These are phyloP conservation scores for Astraeus odoratus DNA, from an alignment of 768 basidiomycete genomes.

Conservation along the genomic window DNA sequence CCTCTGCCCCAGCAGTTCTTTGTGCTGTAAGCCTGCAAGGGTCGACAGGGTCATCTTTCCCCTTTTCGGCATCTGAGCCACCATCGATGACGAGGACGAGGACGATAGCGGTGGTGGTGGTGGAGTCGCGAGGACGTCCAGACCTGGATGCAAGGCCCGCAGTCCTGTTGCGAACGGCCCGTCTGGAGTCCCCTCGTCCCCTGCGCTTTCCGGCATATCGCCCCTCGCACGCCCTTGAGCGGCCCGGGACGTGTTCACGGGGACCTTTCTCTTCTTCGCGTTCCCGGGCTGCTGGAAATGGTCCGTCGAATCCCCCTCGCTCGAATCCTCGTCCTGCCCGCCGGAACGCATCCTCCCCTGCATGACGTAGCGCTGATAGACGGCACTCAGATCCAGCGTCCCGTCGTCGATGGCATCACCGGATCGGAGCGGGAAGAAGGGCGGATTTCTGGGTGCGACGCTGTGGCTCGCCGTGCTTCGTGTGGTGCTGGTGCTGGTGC, in stretches of 20 bases:
- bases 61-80: constrained; percentile 18
- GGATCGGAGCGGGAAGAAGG: too few species aligned
- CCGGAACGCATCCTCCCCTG: constrained; percentile 17
- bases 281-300: constrained; percentile 73
- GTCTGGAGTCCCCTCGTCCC: constrained; percentile 35
- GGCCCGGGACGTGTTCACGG: constrained; percentile 46
- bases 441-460: too few species aligned
- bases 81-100: constrained; percentile 7
- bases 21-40: constrained; percentile 65
- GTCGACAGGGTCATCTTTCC: constrained; percentile 55
- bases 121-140: constrained; percentile 15
- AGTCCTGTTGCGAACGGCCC: constrained; percentile 17
- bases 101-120: constrained; percentile 8
- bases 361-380: constrained; percentile 19
- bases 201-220: constrained; percentile 31
- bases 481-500: background rate
- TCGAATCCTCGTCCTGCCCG: constrained; percentile 46
- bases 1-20: constrained; percentile 62
- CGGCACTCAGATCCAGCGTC: constrained; percentile 22
- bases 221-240: constrained; percentile 36
- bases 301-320: constrained; percentile 58
- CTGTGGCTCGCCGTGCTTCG: too few species aligned
- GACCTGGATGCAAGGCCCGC: constrained; percentile 15
- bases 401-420: too few species aligned
- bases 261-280: constrained; percentile 86